phyloP scores from a whole-genome alignment of 2,329 filamentous ascomycete species.

The Diaporthe sp. region DNA sequence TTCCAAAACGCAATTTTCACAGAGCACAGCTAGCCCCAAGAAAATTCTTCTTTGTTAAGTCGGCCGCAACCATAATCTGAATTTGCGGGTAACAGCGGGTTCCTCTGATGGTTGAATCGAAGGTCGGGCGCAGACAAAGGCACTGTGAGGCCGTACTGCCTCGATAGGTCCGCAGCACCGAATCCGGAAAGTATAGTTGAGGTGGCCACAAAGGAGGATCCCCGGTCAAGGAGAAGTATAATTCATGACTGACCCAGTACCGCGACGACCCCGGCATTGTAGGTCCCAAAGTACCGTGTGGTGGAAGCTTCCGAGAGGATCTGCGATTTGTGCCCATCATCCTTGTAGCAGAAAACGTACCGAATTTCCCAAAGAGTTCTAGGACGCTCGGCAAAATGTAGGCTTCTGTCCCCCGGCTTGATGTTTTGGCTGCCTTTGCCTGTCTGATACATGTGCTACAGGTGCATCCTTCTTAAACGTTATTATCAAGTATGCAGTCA shows the following conservation, averaged over 20 bases:
- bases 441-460: background rate
- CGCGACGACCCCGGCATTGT: background rate
- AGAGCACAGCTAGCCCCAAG: background rate
- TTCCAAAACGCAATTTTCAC: background rate
- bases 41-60: background rate
- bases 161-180: background rate
- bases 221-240: background rate
- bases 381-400: background rate
- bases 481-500: background rate
- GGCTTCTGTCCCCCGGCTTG: too few species aligned
- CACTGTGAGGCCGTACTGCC: too few species aligned
- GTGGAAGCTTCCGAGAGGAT: background rate
- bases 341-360: too few species aligned
- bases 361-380: background rate
- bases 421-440: background rate
- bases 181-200: background rate
- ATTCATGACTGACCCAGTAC: background rate
- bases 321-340: background rate
- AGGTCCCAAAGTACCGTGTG: background rate
- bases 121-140: background rate
- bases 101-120: background rate
- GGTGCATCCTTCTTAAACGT: conserved; percentile 1
- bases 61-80: background rate
- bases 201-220: background rate
- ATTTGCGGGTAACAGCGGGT: background rate